Conservation (phyloP, 352 stramenopile species). For the Phytopythium aichiense region DNA sequence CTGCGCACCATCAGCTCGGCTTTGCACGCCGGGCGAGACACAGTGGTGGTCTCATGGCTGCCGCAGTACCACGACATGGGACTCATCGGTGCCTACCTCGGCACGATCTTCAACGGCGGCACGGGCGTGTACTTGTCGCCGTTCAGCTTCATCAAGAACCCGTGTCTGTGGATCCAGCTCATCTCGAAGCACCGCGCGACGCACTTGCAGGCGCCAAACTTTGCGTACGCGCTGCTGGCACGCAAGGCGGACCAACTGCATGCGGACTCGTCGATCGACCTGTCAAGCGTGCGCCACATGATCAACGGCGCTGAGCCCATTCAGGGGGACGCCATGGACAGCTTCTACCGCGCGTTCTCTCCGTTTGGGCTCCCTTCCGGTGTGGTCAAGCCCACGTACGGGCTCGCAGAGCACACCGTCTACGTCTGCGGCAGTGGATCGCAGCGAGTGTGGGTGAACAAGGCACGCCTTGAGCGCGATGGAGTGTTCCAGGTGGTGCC, state of each 20-base stretch:
- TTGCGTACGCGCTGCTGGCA: slow-evolving; percentile 95
- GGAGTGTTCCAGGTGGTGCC: slow-evolving; percentile 35
- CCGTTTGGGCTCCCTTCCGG: slow-evolving; percentile 77
- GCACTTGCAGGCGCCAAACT: slow-evolving; percentile 98
- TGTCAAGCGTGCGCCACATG: slow-evolving; percentile 93
- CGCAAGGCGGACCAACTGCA: slow-evolving; percentile 88
- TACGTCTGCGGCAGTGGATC: slow-evolving; percentile 95
- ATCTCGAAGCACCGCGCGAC: slow-evolving; percentile 88
- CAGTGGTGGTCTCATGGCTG: slow-evolving; percentile 97
- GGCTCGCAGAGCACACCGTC: slow-evolving; percentile 99
- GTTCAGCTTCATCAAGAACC: slow-evolving; percentile 96
- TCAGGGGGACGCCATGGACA: slow-evolving; percentile 78
- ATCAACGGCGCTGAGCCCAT: slow-evolving; percentile 99
- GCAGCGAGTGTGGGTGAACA: slow-evolving; percentile 88
- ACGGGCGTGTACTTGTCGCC: slow-evolving; percentile 97
- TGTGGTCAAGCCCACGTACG: slow-evolving; percentile 97
- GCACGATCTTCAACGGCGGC: slow-evolving; percentile 83
- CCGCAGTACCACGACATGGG: slow-evolving; percentile 99
- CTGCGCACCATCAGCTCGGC: slow-evolving; percentile 93
- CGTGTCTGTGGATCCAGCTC: slow-evolving; percentile 94
- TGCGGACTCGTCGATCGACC: slow-evolving; percentile 59
- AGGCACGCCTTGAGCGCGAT: slow-evolving; percentile 86
- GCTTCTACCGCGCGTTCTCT: slow-evolving; percentile 88
- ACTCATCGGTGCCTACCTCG: slow-evolving; percentile 94
- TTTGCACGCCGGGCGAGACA: slow-evolving; percentile 86